Evolutionary conservation across 208 protist genomes (phyloP).

Genomic region (Tetramitus jugosus): DNA sequence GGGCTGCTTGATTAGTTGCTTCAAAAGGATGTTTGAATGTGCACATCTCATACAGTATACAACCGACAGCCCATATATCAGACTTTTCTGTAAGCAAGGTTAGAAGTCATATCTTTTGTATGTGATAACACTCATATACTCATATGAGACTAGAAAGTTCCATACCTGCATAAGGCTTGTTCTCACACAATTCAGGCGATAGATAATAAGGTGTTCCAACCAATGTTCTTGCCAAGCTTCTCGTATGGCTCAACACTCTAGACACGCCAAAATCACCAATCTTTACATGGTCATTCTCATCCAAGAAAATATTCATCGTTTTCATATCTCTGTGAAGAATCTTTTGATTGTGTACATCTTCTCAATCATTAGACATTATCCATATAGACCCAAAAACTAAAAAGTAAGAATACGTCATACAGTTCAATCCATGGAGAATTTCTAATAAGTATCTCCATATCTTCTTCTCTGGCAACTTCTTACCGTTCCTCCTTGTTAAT

Average conservation of each 20-base stretch:
- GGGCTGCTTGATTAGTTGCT: conserved; percentile 41
- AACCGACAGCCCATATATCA: conserved; percentile 38
- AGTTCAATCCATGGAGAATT: too few relatives aligned
- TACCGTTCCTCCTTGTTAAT: too few relatives aligned
- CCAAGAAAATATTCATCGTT: conserved; percentile 46
- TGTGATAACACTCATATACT: conserved; percentile 21
- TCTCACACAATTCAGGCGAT: conserved; percentile 84
- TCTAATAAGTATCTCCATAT: too few relatives aligned
- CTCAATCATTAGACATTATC: background rate
- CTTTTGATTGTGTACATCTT: conserved; percentile 29
- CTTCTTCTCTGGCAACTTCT: too few relatives aligned
- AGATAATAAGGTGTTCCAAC: conserved; percentile 93
- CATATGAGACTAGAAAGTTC: conserved; percentile 33
- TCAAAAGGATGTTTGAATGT: conserved; percentile 55
- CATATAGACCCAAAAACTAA: too few relatives aligned
- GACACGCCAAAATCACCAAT: conserved; percentile 59
- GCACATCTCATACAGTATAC: conserved; percentile 56
- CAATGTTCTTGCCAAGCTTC: conserved; percentile 76
- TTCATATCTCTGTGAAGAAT: conserved; percentile 48
- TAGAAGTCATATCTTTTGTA: conserved; percentile 36
- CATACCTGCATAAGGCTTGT: conserved; percentile 82
- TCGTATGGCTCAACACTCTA: conserved; percentile 76
- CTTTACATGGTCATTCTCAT: conserved; percentile 37
- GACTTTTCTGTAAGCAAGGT: too few relatives aligned
- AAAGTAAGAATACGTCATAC: too few relatives aligned